Evolutionary conservation across 257 asterid genomes (phyloP), one percentile per base, ranked within the genome.

Genomic region (Perilla frutescens): DNA sequence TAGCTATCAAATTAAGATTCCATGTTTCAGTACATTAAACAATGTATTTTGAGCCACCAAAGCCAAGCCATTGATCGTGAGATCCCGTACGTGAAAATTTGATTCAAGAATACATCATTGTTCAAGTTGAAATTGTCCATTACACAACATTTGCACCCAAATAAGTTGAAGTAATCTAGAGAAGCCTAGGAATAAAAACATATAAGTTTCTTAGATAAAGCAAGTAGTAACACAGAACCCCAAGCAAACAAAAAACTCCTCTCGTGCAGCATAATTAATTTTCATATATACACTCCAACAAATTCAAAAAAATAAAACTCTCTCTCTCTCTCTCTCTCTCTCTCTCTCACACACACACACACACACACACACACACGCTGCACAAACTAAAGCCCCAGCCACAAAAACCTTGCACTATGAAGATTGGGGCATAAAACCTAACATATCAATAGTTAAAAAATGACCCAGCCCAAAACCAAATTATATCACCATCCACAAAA

Each of bases 371-470:
- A 65, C 34, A n/a, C 47, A 20, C n/a, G 43, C 58, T 20, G 20
- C 70, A 55, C 5, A 44, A 69, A 50, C 71, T 15, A 64, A 49
- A 74, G 48, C 74, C 63, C 62, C 62, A 67, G 43, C 61, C 68
- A 50, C 34, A 49, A 44, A 73, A 62, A 56, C 55, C 67, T 12
- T 3, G 12, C 40, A 41, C 44, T 50, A 45, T 43, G 61, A 55
- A 34, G 41, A 51, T 49, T 66, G 2, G 31, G 59, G 20, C 41
- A 61, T 29, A 20, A 20, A 12, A 60, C 53, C 71, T 69, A 62
- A 74, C 9, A 71, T 29, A 56, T 14, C 60, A 12, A 70, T 6
- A 2, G 20, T n/a, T 11, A 13, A 8, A 71, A 56, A 12, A 48
- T 7, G 65, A 29, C 74, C 65, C 62, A 67, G 45, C 63, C 50